Conservation (phyloP, 169 alveolate species). For the Theileria orientalis region DNA sequence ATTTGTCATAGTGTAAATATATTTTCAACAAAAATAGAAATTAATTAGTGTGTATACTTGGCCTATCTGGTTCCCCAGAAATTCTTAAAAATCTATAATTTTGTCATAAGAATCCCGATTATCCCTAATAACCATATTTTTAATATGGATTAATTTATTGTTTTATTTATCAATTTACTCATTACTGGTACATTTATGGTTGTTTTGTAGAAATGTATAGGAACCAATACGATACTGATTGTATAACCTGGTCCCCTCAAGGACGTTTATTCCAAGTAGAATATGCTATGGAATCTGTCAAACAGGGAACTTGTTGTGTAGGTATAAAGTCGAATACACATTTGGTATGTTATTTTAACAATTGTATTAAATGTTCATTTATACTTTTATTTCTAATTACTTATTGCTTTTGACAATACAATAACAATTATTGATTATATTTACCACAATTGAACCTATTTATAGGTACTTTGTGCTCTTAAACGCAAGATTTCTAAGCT, state of each 20-base stretch:
- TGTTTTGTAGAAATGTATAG: slow-evolving; percentile 81
- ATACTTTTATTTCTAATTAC: slow-evolving; percentile 4
- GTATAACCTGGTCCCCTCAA: slow-evolving; percentile 93
- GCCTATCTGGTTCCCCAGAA: slow-evolving; percentile 1
- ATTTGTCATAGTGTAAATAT: too few species aligned
- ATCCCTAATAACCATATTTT: neutral
- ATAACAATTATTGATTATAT: too few species aligned
- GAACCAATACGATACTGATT: slow-evolving; percentile 91
- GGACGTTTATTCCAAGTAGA: slow-evolving; percentile 92
- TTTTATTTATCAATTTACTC: neutral
- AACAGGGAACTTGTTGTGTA: slow-evolving; percentile 92
- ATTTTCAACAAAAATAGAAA: neutral
- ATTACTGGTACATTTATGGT: neutral
- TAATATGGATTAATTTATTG: neutral
- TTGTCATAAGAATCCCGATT: neutral
- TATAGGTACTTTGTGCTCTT: slow-evolving; percentile 86
- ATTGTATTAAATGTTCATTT: slow-evolving; percentile 4
- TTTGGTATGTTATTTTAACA: slow-evolving; percentile 77
- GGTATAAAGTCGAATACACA: slow-evolving; percentile 86
- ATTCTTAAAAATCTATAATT: neutral
- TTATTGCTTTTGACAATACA: too few species aligned
- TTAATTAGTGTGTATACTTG: neutral
- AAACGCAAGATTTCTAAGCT: slow-evolving; percentile 88
- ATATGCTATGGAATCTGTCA: slow-evolving; percentile 97
- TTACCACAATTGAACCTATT: neutral